These are phyloP conservation scores for Artemisia annua DNA, from an alignment of 129 eudicot genomes.

Conservation along the genomic window DNA sequence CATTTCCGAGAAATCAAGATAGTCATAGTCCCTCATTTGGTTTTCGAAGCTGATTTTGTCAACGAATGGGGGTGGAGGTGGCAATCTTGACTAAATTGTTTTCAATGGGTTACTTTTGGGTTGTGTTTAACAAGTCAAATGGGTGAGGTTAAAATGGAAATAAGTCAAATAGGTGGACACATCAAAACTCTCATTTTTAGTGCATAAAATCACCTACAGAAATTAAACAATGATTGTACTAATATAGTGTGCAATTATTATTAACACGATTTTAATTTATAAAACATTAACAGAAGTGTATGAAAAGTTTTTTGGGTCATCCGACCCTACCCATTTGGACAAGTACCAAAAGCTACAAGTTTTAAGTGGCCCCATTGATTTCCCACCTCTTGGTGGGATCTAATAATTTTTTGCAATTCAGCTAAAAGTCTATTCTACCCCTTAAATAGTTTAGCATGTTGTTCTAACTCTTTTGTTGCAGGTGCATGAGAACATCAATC, in stretches of 20 bases:
- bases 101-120: not conserved
- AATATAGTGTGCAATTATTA: not conserved
- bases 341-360: not conserved
- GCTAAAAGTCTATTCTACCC: not conserved
- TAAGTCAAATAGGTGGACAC: not conserved
- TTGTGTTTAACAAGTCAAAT: not conserved
- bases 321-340: not conserved
- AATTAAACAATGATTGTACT: not conserved
- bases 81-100: not conserved
- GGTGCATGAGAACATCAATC: conserved; percentile 80
- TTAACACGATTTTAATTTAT: too few species aligned
- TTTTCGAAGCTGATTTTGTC: not conserved
- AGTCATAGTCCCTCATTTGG: not conserved
- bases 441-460: not conserved
- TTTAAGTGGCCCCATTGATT: not conserved
- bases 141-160: not conserved
- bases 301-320: not conserved
- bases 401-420: not conserved
- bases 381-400: not conserved
- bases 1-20: not conserved
- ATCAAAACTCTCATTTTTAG: not conserved
- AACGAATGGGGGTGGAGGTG: not conserved
- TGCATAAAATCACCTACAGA: not conserved
- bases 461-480: conserved; percentile 33
- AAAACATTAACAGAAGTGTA: not conserved